Conservation (phyloP, 2,329 filamentous ascomycete species). For the Nemania sp. region DNA sequence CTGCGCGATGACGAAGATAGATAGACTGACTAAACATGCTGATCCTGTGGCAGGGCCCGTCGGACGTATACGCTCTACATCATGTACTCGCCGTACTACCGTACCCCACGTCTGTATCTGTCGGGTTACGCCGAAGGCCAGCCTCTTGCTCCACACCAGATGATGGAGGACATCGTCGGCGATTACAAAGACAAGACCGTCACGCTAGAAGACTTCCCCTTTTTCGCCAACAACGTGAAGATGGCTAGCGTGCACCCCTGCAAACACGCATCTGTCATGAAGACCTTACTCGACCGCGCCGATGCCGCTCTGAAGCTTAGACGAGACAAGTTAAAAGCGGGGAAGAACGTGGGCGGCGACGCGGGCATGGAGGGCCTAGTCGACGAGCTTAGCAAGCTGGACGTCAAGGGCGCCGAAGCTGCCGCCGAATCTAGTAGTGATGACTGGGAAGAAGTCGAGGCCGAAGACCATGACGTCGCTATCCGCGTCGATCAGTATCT, state of each 20-base stretch:
- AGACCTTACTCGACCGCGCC: slow-evolving; percentile 90
- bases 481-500: slow-evolving; percentile 89
- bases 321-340: slow-evolving; percentile 74
- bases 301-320: slow-evolving; percentile 90
- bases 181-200: slow-evolving; percentile 99
- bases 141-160: slow-evolving; percentile 77
- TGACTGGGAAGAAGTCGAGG: slow-evolving; percentile 69
- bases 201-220: slow-evolving; percentile 95
- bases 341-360: slow-evolving; percentile 54
- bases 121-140: slow-evolving; percentile 86
- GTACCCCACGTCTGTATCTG: slow-evolving; percentile 91
- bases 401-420: slow-evolving; percentile 56
- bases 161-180: slow-evolving; percentile 97
- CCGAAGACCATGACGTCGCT: slow-evolving; percentile 72
- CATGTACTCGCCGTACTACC: slow-evolving; percentile 95
- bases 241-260: slow-evolving; percentile 97
- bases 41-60: slow-evolving; percentile 61
- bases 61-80: slow-evolving; percentile 99
- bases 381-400: slow-evolving; percentile 73
- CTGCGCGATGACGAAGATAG: no score
- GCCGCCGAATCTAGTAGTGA: slow-evolving; percentile 56
- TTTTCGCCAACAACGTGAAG: slow-evolving; percentile 88
- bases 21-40: slow-evolving; percentile 20
- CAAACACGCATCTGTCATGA: slow-evolving; percentile 98
- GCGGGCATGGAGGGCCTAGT: slow-evolving; percentile 82